Evolutionary conservation across 192 early-diverging fungal species (phyloP), one percentile per base, ranked within the genome.

Genomic region (Powellomyces hirtus): DNA sequence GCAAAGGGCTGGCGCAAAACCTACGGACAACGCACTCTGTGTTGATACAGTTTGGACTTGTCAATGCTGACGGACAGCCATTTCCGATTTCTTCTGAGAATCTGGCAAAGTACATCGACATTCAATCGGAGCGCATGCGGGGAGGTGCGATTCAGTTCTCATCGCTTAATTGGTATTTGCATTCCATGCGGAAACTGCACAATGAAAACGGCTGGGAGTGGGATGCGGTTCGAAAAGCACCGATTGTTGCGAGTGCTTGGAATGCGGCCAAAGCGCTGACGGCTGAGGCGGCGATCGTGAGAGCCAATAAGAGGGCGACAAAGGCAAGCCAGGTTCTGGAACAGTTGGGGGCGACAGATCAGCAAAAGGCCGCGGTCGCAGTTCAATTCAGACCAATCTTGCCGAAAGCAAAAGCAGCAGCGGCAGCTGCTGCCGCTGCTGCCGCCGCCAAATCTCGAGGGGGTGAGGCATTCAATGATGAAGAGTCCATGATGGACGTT

Each of bases 111-210:
- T 71, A 71, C 51, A 71, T 71, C 22, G 51, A 52, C 5, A 22
- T 71, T 5, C 68, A 63, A 37, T 22, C 60, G 10, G 68, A 62
- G 26, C 59, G 68, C 14, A 71, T 71, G 68, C 49, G 59, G 18
- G 16, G 61, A 5, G 68, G 68, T 26, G 61, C 62, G 59, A 71
- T 71, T 20, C 59, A 63, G 51, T 63, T 71, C 38, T 71, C 68
- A 14, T 62, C 59, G n/a, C 45, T 71, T 7, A 71, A 71, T 29
- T 71, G 68, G 68, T 71, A 71, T 34, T 27, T 71, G 27, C 68
- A 71, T 26, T 71, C 68, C n/a, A 62, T 71, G 61, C 59, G 68
- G 4, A 62, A 63, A 38, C 44, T 71, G 40, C 68, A 71, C 37
- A 31, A 26, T 14, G 68, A 71, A 20, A 71, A 71, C 35, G 34